phyloP scores from a whole-genome alignment of 495 filamentous ascomycete genomes.

The Penicillium turbatum region DNA sequence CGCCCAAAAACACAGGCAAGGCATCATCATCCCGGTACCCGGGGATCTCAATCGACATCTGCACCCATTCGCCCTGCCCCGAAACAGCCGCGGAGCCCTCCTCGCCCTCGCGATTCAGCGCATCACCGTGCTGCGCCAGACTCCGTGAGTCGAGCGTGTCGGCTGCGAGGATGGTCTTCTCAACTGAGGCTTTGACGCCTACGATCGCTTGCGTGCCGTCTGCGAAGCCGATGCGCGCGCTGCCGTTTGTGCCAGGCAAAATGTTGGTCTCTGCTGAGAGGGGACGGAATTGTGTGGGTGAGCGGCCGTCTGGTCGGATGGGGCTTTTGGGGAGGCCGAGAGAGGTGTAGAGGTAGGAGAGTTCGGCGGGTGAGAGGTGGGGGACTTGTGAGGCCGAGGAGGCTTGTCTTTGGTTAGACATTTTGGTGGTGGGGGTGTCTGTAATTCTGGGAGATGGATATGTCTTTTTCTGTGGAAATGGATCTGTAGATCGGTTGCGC shows the following conservation, averaged over 20 bases:
- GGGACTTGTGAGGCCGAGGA: constrained; percentile 45
- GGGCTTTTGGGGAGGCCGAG: constrained; percentile 69
- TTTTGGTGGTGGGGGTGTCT: constrained; percentile 10
- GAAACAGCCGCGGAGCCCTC: constrained; percentile 30
- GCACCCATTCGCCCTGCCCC: constrained; percentile 62
- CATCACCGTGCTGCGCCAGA: constrained; percentile 27
- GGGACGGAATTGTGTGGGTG: constrained; percentile 82
- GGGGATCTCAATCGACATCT: constrained; percentile 80
- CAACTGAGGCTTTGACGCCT: constrained; percentile 90
- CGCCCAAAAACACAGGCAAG: constrained; percentile 75
- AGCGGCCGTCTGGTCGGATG: constrained; percentile 83
- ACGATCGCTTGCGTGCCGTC: constrained; percentile 95
- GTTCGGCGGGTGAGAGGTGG: constrained; percentile 88
- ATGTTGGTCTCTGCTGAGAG: constrained; percentile 84
- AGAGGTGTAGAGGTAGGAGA: constrained; percentile 90
- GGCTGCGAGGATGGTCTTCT: constrained; percentile 51
- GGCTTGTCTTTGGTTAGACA: constrained; percentile 43
- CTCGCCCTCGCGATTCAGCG: constrained; percentile 26
- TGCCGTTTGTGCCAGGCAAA: constrained; percentile 84
- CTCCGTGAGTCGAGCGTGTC: constrained; percentile 30
- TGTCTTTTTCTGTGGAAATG: neutral
- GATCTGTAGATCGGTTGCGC: neutral
- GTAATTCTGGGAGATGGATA: no score
- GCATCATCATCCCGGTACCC: constrained; percentile 88
- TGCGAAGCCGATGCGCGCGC: constrained; percentile 86